Conservation (phyloP, 495 filamentous ascomycete species). For the Trichoderma virens region DNA sequence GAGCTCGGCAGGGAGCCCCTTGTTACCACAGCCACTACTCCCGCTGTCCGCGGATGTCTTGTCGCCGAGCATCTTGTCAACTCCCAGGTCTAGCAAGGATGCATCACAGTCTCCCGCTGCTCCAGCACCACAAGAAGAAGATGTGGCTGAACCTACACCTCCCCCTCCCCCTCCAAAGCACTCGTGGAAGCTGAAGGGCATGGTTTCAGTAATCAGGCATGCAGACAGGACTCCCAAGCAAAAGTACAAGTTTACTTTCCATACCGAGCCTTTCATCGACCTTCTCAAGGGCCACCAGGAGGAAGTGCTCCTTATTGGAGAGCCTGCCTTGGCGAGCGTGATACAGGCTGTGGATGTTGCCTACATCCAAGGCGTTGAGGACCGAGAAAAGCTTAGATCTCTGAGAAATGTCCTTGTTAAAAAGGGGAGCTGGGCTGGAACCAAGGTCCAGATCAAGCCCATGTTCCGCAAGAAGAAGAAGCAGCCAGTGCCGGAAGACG, state of each 20-base stretch:
- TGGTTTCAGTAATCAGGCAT: constrained; percentile 92
- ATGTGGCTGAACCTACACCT: constrained; percentile 24
- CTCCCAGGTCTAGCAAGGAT: constrained; percentile 12
- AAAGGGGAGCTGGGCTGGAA: constrained; percentile 89
- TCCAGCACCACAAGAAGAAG: constrained; percentile 11
- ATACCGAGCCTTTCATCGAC: constrained; percentile 91
- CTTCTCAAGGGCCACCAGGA: constrained; percentile 90
- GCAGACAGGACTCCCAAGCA: constrained; percentile 97
- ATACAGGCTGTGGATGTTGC: constrained; percentile 75
- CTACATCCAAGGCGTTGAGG: constrained; percentile 69
- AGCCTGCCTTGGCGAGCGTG: constrained; percentile 83
- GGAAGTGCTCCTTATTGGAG: constrained; percentile 89
- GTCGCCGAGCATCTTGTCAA: constrained; percentile 27
- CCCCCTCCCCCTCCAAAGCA: constrained; percentile 82
- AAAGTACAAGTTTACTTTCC: constrained; percentile 98
- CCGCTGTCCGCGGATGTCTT: background rate
- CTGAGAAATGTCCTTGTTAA: constrained; percentile 79
- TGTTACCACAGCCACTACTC: background rate
- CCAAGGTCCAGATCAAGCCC: constrained; percentile 98
- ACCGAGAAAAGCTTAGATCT: constrained; percentile 73
- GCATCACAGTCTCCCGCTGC: background rate
- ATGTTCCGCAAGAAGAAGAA: constrained; percentile 84
- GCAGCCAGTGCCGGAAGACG: constrained; percentile 36
- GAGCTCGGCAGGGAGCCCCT: background rate
- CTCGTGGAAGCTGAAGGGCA: constrained; percentile 96